These are phyloP conservation scores for Brassica incana DNA, from an alignment of 345 rosid genomes.

Conservation along the genomic window DNA sequence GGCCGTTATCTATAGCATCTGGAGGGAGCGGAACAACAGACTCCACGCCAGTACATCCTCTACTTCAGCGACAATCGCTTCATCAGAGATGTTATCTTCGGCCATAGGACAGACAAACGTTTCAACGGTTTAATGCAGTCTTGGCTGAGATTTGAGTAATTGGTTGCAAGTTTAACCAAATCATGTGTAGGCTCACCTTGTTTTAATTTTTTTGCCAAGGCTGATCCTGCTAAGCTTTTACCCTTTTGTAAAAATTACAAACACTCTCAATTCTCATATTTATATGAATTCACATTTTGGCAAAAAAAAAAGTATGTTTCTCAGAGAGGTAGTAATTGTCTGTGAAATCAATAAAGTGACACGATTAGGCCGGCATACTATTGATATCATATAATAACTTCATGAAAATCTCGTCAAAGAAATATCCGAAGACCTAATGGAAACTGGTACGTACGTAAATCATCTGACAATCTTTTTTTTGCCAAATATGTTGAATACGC, in stretches of 20 bases:
- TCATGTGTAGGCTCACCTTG: neutral
- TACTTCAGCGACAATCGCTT: too few species aligned
- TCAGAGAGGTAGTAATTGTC: neutral
- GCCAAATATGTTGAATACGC: too few species aligned
- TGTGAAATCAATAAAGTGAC: neutral
- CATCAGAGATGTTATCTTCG: too few species aligned
- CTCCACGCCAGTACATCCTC: too few species aligned
- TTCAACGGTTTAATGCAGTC: too few species aligned
- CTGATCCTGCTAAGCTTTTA: neutral
- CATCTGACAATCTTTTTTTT: neutral
- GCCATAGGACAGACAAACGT: too few species aligned
- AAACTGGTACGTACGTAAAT: neutral
- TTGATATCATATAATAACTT: neutral
- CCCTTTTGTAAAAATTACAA: neutral
- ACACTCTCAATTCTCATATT: neutral
- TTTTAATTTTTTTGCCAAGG: neutral
- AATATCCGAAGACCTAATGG: neutral
- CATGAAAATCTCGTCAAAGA: neutral
- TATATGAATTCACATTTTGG: neutral
- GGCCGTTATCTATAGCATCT: too few species aligned
- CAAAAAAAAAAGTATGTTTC: neutral
- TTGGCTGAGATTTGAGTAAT: neutral
- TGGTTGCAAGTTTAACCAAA: neutral
- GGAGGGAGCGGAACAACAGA: too few species aligned
- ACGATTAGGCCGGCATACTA: neutral